Percentiles rank a stretch among this genome's conserved stretches.
phyloP scores from a whole-genome alignment of 768 basidiomycete genomes.

The Multifurca ochricompacta region DNA sequence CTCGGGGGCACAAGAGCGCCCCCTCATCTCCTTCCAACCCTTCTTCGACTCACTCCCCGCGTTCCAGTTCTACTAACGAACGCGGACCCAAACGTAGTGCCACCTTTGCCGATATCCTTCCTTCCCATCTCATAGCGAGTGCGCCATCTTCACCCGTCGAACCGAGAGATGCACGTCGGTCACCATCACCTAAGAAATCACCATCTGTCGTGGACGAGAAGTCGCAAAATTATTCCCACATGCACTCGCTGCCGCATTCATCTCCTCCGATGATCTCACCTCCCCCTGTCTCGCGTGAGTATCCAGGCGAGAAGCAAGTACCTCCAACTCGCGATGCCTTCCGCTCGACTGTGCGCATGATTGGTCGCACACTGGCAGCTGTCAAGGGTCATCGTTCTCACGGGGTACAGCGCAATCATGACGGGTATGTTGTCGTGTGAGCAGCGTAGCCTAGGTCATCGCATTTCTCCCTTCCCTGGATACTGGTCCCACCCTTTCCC shows the following conservation, averaged over 20 bases:
- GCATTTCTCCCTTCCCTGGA: neutral
- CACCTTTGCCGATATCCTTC: constrained; percentile 15
- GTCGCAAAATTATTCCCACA: neutral
- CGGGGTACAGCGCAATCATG: neutral
- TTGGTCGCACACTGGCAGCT: neutral
- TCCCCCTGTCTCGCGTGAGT: neutral
- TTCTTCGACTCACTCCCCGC: neutral
- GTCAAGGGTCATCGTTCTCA: neutral
- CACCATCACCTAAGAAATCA: too few relatives aligned
- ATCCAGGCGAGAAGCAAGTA: neutral
- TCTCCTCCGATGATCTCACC: neutral
- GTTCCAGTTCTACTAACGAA: neutral
- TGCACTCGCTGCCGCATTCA: neutral
- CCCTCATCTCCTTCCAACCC: neutral
- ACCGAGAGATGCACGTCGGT: neutral
- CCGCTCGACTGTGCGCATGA: neutral
- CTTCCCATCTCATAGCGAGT: constrained; percentile 3
- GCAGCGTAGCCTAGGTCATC: neutral
- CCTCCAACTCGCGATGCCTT: neutral
- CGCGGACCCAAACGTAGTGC: neutral
- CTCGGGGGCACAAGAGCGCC: neutral
- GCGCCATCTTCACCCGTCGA: neutral
- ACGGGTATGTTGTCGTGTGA: neutral
- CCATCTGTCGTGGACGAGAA: neutral
- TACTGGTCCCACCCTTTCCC: neutral